phyloP scores from a whole-genome alignment of 768 basidiomycete genomes.

The Imleria badia region DNA sequence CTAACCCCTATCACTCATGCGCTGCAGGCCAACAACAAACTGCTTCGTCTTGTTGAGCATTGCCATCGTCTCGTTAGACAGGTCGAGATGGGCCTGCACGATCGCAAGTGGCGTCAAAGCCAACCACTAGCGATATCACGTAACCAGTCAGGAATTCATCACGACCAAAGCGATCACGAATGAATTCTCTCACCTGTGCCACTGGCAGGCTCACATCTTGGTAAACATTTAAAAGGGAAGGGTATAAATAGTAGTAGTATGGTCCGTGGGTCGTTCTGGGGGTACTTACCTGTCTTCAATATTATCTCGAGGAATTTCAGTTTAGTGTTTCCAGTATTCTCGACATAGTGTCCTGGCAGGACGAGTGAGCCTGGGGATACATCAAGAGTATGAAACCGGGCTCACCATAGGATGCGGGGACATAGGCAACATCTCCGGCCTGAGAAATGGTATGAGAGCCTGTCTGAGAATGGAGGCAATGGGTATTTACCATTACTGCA shows the following conservation, averaged over 20 bases:
- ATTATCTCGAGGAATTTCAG: slow-evolving; percentile 50
- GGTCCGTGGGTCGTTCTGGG: too few relatives aligned
- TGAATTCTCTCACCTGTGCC: slow-evolving; percentile 42
- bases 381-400: neutral
- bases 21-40: slow-evolving; percentile 33
- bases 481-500: too few relatives aligned
- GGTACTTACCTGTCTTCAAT: slow-evolving; percentile 39
- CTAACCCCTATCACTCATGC: too few relatives aligned
- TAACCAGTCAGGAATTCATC: neutral
- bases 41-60: slow-evolving; percentile 41
- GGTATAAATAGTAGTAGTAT: neutral
- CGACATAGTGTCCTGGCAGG: slow-evolving; percentile 48
- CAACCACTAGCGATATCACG: slow-evolving; percentile 36
- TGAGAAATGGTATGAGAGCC: neutral
- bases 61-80: slow-evolving; percentile 38
- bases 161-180: neutral
- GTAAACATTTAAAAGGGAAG: slow-evolving; percentile 17
- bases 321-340: slow-evolving; percentile 52
- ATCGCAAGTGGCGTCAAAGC: slow-evolving; percentile 46
- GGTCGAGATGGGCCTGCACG: slow-evolving; percentile 44
- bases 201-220: slow-evolving; percentile 44
- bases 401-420: slow-evolving; percentile 15
- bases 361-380: neutral
- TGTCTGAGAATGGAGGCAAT: neutral
- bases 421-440: slow-evolving; percentile 25